These are phyloP conservation scores for Metschnikowia kunwiensis DNA, from an alignment of 805 yeast species.

Conservation along the genomic window DNA sequence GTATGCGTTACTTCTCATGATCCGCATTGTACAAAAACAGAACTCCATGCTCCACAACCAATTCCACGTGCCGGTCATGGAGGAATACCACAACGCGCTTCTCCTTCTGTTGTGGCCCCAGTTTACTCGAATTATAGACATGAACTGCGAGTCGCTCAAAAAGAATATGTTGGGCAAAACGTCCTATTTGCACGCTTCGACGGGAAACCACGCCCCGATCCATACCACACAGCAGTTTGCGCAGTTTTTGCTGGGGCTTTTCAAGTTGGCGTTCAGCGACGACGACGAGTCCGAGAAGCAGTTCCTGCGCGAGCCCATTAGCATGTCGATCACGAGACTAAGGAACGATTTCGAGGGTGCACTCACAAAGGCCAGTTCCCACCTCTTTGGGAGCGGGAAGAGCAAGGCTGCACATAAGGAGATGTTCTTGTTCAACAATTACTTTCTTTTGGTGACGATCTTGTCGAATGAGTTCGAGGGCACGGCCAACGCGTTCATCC, in stretches of 20 bases:
- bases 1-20: slow-evolving; percentile 73
- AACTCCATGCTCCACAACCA: slow-evolving; percentile 66
- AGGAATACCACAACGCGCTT: slow-evolving; percentile 65
- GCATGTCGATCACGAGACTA: slow-evolving; percentile 62
- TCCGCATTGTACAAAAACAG: slow-evolving; percentile 64
- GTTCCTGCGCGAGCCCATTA: slow-evolving; percentile 64
- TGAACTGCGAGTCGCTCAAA: slow-evolving; percentile 70
- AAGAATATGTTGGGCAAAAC: slow-evolving; percentile 38
- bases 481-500: slow-evolving; percentile 24
- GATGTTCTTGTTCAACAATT: slow-evolving; percentile 70
- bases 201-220: slow-evolving; percentile 37
- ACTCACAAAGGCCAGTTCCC: slow-evolving; percentile 64
- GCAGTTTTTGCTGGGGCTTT: slow-evolving; percentile 63
- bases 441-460: slow-evolving; percentile 58
- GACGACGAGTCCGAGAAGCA: slow-evolving; percentile 22
- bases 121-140: slow-evolving; percentile 72
- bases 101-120: slow-evolving; percentile 80
- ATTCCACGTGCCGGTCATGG: slow-evolving; percentile 62
- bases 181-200: slow-evolving; percentile 22
- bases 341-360: slow-evolving; percentile 78
- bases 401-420: slow-evolving; percentile 53
- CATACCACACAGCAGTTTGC: slow-evolving; percentile 79
- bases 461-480: slow-evolving; percentile 39
- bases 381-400: slow-evolving; percentile 29
- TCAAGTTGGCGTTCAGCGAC: slow-evolving; percentile 44